Base-by-base conservation (phyloP, 768 basidiomycete genomes). In the Leucocoprinus leucothites region DNA sequence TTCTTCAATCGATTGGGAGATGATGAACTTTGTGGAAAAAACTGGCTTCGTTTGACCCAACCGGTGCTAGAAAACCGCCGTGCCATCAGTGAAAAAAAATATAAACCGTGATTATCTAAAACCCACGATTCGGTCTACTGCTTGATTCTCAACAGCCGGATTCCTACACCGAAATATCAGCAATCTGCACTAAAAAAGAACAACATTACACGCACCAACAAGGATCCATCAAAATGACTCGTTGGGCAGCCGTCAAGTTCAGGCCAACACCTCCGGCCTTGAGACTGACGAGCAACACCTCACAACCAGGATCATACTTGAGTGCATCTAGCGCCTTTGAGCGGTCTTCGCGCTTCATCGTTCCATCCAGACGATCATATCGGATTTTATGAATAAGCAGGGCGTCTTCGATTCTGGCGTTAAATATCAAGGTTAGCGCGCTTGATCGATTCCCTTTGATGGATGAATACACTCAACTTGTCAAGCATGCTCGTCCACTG, bases 251-350 rank as follows among this genome's bases (percentile, higher is more conserved):
- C 1, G 96, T 98, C 43, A 98, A 80, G 69, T 98, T 99, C 53
- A 99, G 74, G 14, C 96, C 97, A 4, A 99, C 97, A 51, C 97
- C 97, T 51, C 97, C 97, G 6, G 97, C 97, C 65, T 96, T 91
- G 61, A 98, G 77, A 67, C 94, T 97, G 64, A 99, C 95, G 28
- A 99, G 80, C 40, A 99, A 77, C 14, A 99, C 92, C 74, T 99
- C 97, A 65, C 91, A 92, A 22, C 76, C 76, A 13, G 93, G 94
- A 64, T 99, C 94, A 60, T 81, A 79, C 72, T 94, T 95, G 56
- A 99, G 78, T 1, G 87, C 84, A 14, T 97, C 94, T 89, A 98
- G 95, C 3, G 97, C 91, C 52, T 82, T 81, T 11, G 85, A 88
- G 16, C 97, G 86, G 52, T 96, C 94, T 51, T 97, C 95, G 46